phyloP scores from a whole-genome alignment of 2,329 filamentous ascomycete genomes.

The Ophiosphaerella korrae region DNA sequence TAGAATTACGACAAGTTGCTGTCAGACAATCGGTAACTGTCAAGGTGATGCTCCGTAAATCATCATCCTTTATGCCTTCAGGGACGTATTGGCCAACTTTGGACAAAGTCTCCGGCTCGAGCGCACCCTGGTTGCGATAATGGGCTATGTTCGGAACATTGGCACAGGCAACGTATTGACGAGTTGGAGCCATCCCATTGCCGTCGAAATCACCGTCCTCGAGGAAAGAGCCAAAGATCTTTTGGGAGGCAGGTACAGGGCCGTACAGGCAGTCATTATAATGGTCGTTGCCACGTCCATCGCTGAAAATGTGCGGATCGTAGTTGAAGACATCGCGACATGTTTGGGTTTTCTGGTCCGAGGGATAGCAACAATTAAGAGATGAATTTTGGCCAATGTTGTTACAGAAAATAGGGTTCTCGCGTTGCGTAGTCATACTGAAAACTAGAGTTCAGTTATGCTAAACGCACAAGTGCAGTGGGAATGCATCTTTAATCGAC shows the following conservation, averaged over 20 bases:
- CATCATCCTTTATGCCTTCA: not conserved
- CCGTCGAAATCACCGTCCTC: constrained; percentile 7
- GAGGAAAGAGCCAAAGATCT: constrained; percentile 8
- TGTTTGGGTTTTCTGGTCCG: not conserved
- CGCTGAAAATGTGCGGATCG: too few species aligned
- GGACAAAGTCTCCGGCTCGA: constrained; percentile 3
- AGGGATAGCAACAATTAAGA: not conserved
- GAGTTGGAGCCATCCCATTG: constrained; percentile 13
- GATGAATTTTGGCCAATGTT: not conserved
- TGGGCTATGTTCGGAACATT: constrained; percentile 19
- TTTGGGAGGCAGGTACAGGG: not conserved
- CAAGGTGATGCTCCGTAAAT: constrained; percentile 9
- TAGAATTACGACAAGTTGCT: constrained; percentile 16
- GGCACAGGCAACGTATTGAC: constrained; percentile 15
- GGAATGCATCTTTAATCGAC: too few species aligned
- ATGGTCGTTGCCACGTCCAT: too few species aligned
- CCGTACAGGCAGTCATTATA: not conserved
- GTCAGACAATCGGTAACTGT: constrained; percentile 22
- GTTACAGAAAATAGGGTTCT: not conserved
- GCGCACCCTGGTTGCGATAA: constrained; percentile 6
- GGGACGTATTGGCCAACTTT: constrained; percentile 10
- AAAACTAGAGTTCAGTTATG: too few species aligned
- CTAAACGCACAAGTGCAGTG: too few species aligned
- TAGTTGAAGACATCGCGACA: not conserved
- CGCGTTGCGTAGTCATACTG: not conserved